These are phyloP conservation scores for Laetiporus sulphureus DNA, from an alignment of 1,284 basidiomycete species.

Conservation along the genomic window DNA sequence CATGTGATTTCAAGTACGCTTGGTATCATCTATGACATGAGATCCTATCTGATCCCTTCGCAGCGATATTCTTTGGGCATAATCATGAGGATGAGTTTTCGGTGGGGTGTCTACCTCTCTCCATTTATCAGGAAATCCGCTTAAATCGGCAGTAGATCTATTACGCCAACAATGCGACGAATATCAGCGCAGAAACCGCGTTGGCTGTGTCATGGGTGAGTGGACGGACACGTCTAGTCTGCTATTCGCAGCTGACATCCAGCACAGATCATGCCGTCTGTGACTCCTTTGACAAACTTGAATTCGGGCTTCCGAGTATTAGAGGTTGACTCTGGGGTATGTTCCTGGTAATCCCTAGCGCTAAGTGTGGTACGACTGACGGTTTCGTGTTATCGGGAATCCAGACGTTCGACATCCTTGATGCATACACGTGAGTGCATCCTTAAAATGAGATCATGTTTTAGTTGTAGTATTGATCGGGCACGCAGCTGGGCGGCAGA, in stretches of 20 bases:
- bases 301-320: slow-evolving; percentile 80
- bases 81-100: slow-evolving; percentile 77
- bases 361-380: no score
- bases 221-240: not conserved
- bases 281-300: slow-evolving; percentile 68
- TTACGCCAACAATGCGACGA: slow-evolving; percentile 70
- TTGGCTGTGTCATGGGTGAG: slow-evolving; percentile 48
- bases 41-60: no score
- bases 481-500: slow-evolving; percentile 51
- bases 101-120: slow-evolving; percentile 28
- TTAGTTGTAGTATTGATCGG: not conserved
- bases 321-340: slow-evolving; percentile 66
- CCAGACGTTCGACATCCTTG: slow-evolving; percentile 69
- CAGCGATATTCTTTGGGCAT: slow-evolving; percentile 77
- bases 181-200: slow-evolving; percentile 50
- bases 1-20: slow-evolving; percentile 70
- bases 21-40: no score
- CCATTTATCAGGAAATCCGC: not conserved
- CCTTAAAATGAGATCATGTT: not conserved
- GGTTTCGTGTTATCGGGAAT: not conserved
- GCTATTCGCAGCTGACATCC: not conserved
- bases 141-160: slow-evolving; percentile 60
- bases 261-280: slow-evolving; percentile 53
- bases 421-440: slow-evolving; percentile 62
- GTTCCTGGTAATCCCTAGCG: no score